A percentile compares a stretch with the other conserved stretches of the same genome.
phyloP scores from a whole-genome alignment of 2,329 filamentous ascomycete species.

The Bimuria novae-zelandiae region DNA sequence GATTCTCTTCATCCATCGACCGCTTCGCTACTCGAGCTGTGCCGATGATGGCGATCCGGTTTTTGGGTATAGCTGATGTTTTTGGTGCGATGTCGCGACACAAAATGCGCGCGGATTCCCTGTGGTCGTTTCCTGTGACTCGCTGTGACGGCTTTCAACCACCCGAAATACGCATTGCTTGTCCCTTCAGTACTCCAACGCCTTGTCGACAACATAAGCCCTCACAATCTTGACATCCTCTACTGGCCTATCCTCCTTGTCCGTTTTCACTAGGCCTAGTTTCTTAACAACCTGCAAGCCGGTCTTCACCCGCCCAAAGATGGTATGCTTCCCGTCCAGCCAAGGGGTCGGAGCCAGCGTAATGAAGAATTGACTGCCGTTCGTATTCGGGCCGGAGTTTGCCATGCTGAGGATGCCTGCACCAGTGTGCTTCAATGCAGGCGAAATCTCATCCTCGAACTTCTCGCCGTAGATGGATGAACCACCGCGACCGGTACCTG shows the following conservation, averaged over 20 bases:
- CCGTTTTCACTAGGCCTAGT: constrained; percentile 87
- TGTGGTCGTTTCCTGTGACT: no score
- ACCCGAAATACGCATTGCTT: background rate
- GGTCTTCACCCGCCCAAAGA: constrained; percentile 87
- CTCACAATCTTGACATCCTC: constrained; percentile 81
- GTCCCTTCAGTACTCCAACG: constrained; percentile 16
- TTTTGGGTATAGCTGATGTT: no score
- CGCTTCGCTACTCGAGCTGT: no score
- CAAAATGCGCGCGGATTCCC: no score
- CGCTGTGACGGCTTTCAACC: no score
- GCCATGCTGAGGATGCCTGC: constrained; percentile 96
- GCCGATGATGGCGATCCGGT: no score
- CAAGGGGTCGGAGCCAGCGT: constrained; percentile 93
- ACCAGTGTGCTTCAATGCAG: constrained; percentile 83
- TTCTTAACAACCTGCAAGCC: constrained; percentile 84
- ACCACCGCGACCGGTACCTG: constrained; percentile 88
- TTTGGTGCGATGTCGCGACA: no score
- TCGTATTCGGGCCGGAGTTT: constrained; percentile 89
- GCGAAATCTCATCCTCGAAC: constrained; percentile 88
- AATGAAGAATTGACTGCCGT: constrained; percentile 95
- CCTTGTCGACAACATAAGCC: constrained; percentile 70
- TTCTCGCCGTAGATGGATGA: constrained; percentile 88
- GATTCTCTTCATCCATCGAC: no score
- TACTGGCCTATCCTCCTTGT: constrained; percentile 75
- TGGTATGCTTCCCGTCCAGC: constrained; percentile 96